Conservation (phyloP, 1,284 basidiomycete genomes). For the Vanrija pseudolonga region DNA sequence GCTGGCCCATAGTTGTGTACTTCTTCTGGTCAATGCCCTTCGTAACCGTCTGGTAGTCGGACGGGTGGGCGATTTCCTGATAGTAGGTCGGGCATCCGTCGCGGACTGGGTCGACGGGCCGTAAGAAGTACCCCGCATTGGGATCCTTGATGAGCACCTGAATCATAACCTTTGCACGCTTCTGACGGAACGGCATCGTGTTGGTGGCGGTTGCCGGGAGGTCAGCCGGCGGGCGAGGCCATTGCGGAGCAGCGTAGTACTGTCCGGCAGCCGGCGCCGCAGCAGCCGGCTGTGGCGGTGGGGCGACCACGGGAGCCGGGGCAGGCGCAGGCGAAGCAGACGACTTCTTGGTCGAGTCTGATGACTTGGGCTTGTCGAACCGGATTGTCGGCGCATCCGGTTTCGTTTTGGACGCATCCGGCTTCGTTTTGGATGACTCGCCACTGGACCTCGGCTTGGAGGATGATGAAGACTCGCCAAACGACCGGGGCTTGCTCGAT, state of each 20-base stretch:
- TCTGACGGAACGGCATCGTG: constrained; percentile 60
- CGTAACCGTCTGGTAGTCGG: constrained; percentile 87
- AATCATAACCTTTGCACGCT: constrained; percentile 73
- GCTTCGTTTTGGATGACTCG: constrained; percentile 1
- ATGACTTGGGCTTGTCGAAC: constrained; percentile 1
- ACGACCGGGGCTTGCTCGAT: neutral
- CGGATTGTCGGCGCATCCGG: neutral
- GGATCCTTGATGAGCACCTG: constrained; percentile 63
- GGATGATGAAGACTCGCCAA: neutral
- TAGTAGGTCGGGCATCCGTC: constrained; percentile 91
- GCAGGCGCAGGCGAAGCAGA: constrained; percentile 20
- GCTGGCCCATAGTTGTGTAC: constrained; percentile 75
- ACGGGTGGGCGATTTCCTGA: constrained; percentile 87
- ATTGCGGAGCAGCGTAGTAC: constrained; percentile 27
- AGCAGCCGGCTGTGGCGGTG: constrained; percentile 9
- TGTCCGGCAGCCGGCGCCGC: constrained; percentile 7
- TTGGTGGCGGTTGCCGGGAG: constrained; percentile 28
- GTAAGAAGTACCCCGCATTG: constrained; percentile 71
- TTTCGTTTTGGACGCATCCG: constrained; percentile 1
- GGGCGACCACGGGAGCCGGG: constrained; percentile 33
- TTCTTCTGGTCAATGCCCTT: constrained; percentile 60
- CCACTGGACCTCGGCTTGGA: neutral
- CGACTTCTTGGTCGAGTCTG: constrained; percentile 1
- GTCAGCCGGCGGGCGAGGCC: constrained; percentile 34
- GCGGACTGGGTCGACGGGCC: constrained; percentile 77